These are phyloP conservation scores for Solanum hybrid DNA, from an alignment of 305 asterid genomes.

Conservation along the genomic window DNA sequence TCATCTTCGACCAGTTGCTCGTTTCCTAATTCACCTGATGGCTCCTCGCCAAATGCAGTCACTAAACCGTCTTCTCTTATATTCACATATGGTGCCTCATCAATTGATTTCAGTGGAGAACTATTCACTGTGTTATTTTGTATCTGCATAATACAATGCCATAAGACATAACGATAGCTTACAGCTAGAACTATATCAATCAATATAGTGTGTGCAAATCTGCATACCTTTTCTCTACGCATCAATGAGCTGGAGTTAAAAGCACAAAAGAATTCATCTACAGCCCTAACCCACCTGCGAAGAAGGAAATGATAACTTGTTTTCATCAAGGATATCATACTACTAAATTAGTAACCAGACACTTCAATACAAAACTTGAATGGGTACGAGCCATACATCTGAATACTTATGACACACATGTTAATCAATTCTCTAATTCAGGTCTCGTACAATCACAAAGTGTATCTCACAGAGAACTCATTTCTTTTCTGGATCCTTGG, in stretches of 20 bases:
- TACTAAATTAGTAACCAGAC: background rate
- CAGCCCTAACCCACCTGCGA: slow-evolving; percentile 92
- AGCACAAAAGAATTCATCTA: slow-evolving; percentile 62
- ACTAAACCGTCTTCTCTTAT: slow-evolving; percentile 43
- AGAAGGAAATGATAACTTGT: background rate
- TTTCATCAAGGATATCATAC: background rate
- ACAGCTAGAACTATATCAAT: background rate
- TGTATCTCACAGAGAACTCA: background rate
- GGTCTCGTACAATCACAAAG: background rate
- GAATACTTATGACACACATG: background rate
- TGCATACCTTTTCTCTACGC: slow-evolving; percentile 35
- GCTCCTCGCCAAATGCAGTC: slow-evolving; percentile 32
- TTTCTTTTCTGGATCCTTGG: background rate
- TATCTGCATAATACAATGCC: slow-evolving; percentile 1
- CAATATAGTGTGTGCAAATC: background rate
- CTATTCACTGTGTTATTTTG: slow-evolving; percentile 24
- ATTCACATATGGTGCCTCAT: slow-evolving; percentile 57
- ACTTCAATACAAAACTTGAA: background rate
- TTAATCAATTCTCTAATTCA: background rate
- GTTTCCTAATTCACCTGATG: slow-evolving; percentile 14
- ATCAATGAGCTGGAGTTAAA: slow-evolving; percentile 57
- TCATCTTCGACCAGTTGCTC: slow-evolving; percentile 9
- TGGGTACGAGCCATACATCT: background rate
- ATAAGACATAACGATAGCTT: background rate
- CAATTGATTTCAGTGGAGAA: slow-evolving; percentile 54